Conservation (phyloP, 495 filamentous ascomycete genomes). For the Cladorrhinum samala region DNA sequence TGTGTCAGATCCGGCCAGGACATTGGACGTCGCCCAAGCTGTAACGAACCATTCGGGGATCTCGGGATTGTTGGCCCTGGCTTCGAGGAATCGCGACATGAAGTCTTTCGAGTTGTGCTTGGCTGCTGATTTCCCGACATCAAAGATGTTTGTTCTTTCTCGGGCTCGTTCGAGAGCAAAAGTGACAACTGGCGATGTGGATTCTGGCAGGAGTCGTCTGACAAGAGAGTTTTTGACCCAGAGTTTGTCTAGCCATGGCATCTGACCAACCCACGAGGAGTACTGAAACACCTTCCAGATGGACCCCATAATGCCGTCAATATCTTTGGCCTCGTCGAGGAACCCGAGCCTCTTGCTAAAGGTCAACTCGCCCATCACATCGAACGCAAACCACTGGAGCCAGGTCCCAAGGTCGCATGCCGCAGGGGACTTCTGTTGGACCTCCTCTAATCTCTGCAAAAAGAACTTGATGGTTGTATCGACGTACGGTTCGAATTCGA, state of each 20-base stretch:
- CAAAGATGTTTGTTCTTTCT: constrained; percentile 3
- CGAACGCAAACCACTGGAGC: constrained; percentile 22
- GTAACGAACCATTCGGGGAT: constrained; percentile 28
- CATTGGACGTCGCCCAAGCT: constrained; percentile 34
- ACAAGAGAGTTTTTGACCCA: constrained; percentile 10
- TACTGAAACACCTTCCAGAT: constrained; percentile 11
- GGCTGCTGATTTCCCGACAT: background rate
- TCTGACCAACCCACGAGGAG: constrained; percentile 6
- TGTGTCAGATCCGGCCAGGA: constrained; percentile 58
- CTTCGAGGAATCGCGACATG: constrained; percentile 12
- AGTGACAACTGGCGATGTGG: constrained; percentile 1
- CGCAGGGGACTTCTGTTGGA: background rate
- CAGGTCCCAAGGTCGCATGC: constrained; percentile 9
- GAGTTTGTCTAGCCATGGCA: constrained; percentile 10
- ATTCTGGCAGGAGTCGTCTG: constrained; percentile 1
- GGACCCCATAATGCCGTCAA: constrained; percentile 13
- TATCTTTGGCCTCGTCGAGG: constrained; percentile 12
- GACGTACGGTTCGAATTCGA: constrained; percentile 13
- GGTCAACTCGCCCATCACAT: constrained; percentile 20
- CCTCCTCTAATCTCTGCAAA: constrained; percentile 5
- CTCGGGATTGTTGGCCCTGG: background rate
- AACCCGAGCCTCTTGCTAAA: constrained; percentile 16
- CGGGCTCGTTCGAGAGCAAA: constrained; percentile 7
- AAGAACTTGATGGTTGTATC: constrained; percentile 11
- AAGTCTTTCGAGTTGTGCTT: constrained; percentile 11